Base-by-base conservation (phyloP, 805 yeast species). In the Metschnikowia peoriensis region DNA sequence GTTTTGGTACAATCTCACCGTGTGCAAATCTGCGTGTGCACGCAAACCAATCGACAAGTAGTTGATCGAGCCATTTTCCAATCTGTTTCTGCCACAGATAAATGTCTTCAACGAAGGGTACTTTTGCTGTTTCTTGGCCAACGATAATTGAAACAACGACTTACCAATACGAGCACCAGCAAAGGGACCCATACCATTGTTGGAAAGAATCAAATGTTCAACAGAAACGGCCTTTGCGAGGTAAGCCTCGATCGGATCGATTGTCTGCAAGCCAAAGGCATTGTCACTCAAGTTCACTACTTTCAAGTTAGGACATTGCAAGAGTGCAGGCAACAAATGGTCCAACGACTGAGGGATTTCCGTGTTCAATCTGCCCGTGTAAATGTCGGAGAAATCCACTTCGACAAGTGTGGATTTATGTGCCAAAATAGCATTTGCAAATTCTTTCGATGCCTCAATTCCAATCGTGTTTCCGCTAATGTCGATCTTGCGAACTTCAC, bases 131-230 rank as follows among this genome's bases (percentile, higher is more conserved):
- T 75, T 68, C 71, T 91, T 91, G 52, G 84, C 85, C 47, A 68
- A 69, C 17, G 94, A 83, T 58, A 93, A 79, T 60, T 80, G 78
- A 72, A 77, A 89, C 44, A 94, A 80, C 4, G 97, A 89, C 62
- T 84, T 83, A 54, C 97, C 99, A 56, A 94, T 88, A 67, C 96
- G 82, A 52, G 93, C 86, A 62, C 99, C 99, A 0, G 98, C 96
- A 67, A 88, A 88, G 28, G 99, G 99, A 37, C 99, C 99, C 84
- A 94, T 86, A 51, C 99, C 99, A 69, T 94, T 94, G 72, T 94
- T 94, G 44, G 97, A 86, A 56, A 94, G 77, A 59, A 89, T 85
- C 68, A 94, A 80, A 67, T 94, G 97, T 70, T 89, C 87, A 51
- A 94, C 73, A 28, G 96, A 84, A 15, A 82, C 79, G 37, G 93